phyloP scores from a whole-genome alignment of 2,329 filamentous ascomycete genomes.

The Amauroascus verrucosus region DNA sequence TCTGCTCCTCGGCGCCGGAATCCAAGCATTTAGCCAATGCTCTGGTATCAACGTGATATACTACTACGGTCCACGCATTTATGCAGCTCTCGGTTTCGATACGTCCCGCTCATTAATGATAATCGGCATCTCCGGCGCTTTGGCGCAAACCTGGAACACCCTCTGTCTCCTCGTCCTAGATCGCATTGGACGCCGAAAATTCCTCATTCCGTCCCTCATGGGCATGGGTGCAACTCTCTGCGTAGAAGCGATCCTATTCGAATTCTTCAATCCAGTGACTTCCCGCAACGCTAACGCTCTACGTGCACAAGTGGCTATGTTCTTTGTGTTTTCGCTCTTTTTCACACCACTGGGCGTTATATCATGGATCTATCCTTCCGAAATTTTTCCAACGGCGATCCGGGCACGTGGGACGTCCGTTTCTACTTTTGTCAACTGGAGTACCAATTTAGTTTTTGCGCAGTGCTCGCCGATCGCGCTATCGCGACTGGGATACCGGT shows the following conservation, averaged over 20 bases:
- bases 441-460: slow-evolving; percentile 39
- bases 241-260: slow-evolving; percentile 34
- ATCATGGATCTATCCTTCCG: slow-evolving; percentile 39
- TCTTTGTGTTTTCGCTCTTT: slow-evolving; percentile 40
- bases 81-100: slow-evolving; percentile 36
- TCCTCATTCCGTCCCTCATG: slow-evolving; percentile 37
- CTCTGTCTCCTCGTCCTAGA: slow-evolving; percentile 40
- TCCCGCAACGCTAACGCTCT: slow-evolving; percentile 29
- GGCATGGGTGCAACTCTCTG: slow-evolving; percentile 35
- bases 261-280: slow-evolving; percentile 26
- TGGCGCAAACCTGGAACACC: slow-evolving; percentile 42
- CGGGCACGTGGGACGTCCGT: slow-evolving; percentile 36
- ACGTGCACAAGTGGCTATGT: slow-evolving; percentile 39
- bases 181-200: slow-evolving; percentile 40
- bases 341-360: slow-evolving; percentile 39
- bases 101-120: slow-evolving; percentile 41
- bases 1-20: slow-evolving; percentile 39
- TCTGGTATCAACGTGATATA: slow-evolving; percentile 42
- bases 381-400: slow-evolving; percentile 39
- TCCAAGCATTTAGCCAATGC: slow-evolving; percentile 42
- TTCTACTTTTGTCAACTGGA: slow-evolving; percentile 37
- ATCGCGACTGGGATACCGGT: slow-evolving; percentile 36
- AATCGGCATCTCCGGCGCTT: slow-evolving; percentile 42
- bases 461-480: slow-evolving; percentile 42
- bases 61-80: slow-evolving; percentile 37